Conservation (phyloP, 2,329 filamentous ascomycete species). For the Didymella sp. region DNA sequence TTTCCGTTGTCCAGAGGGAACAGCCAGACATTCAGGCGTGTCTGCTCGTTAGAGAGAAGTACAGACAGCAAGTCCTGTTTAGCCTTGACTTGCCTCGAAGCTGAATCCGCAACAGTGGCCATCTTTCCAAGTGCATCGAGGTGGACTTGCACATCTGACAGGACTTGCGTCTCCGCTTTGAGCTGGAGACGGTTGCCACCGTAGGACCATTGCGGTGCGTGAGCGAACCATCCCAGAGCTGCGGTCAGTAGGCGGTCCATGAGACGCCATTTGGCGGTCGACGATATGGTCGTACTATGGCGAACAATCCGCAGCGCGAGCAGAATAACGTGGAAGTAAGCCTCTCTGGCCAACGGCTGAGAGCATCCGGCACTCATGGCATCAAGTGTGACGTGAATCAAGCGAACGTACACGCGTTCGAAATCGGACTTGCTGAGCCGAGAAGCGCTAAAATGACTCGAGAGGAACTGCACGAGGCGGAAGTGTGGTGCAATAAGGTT, state of each 20-base stretch:
- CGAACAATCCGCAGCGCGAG: conserved; percentile 81
- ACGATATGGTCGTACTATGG: conserved; percentile 69
- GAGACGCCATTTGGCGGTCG: conserved; percentile 76
- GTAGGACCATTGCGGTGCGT: conserved; percentile 89
- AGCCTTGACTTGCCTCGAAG: conserved; percentile 70
- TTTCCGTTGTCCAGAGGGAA: conserved; percentile 74
- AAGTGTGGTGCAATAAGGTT: conserved; percentile 87
- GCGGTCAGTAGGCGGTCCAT: conserved; percentile 90
- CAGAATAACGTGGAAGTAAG: conserved; percentile 87
- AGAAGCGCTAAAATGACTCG: conserved; percentile 93
- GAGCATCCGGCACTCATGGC: conserved; percentile 68
- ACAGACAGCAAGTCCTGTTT: conserved; percentile 86
- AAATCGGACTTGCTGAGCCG: conserved; percentile 83
- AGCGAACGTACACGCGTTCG: conserved; percentile 79
- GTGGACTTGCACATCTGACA: conserved; percentile 74
- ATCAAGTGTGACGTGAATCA: conserved; percentile 80
- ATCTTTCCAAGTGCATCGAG: conserved; percentile 70
- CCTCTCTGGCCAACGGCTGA: conserved; percentile 88
- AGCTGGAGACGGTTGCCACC: conserved; percentile 92
- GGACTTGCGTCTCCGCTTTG: conserved; percentile 86
- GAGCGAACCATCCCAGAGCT: conserved; percentile 86
- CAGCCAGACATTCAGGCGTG: conserved; percentile 86
- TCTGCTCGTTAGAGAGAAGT: conserved; percentile 83
- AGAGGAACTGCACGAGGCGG: conserved; percentile 84
- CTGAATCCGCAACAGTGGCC: conserved; percentile 56